These are phyloP conservation scores for Dissophora globulifera DNA, from an alignment of 192 early-diverging fungal genomes.

Conservation along the genomic window DNA sequence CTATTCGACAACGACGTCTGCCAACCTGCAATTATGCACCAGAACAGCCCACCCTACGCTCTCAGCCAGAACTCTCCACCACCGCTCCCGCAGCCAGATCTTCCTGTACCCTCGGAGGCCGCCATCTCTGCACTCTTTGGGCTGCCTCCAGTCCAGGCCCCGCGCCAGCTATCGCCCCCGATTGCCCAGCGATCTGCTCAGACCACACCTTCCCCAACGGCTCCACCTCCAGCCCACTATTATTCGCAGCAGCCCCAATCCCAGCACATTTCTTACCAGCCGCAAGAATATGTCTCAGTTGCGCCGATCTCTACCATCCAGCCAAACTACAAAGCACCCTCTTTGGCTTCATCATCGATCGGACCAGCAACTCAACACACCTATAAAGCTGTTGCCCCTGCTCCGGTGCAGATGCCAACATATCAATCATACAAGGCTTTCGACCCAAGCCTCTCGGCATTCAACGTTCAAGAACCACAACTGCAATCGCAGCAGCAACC, in stretches of 20 bases:
- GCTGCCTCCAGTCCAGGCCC: constrained; percentile 1
- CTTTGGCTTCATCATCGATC: not conserved
- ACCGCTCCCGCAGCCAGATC: not conserved
- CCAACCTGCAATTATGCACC: no score
- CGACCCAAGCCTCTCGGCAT: not conserved
- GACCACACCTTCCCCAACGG: no score
- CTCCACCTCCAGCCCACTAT: constrained; percentile 19
- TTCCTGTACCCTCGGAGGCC: constrained; percentile 22
- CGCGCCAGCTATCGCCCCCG: not conserved
- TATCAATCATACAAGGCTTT: constrained; percentile 10
- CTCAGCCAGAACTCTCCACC: no score
- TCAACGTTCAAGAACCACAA: not conserved
- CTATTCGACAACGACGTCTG: constrained; percentile 23
- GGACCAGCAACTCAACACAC: not conserved
- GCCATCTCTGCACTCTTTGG: constrained; percentile 51
- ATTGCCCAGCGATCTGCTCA: constrained; percentile 8
- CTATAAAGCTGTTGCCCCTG: no score
- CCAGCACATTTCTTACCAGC: no score
- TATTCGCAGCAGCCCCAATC: constrained; percentile 10
- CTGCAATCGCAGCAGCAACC: not conserved
- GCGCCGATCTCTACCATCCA: constrained; percentile 12
- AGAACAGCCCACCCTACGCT: not conserved
- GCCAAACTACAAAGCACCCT: not conserved
- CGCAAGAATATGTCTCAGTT: constrained; percentile 26
- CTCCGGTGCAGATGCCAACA: not conserved